Base-by-base conservation (phyloP, 2,329 filamentous ascomycete genomes). In the Parasarocladium wereldwijsianum region DNA sequence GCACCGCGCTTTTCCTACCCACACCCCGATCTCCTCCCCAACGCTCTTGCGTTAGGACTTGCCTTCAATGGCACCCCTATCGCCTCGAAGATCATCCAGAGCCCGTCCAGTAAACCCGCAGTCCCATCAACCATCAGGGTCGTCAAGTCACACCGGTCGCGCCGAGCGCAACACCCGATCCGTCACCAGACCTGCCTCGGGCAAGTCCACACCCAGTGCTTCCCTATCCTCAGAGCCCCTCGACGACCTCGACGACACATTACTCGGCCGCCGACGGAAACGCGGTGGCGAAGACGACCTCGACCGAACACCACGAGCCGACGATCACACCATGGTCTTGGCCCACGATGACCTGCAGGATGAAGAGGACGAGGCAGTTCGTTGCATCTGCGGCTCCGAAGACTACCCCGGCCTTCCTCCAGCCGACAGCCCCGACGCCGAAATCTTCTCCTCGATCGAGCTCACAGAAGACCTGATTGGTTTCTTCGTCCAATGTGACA, bases 401-500 rank as follows among this genome's bases (percentile, higher is more conserved):
- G 90, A 98, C 34, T 96, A 96, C 56, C 90, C 90, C 14, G 90
- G 90, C 32, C 80, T 76, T 44, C 70, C 79, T 34, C 69, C 70
- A 33, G 66, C 70, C 43, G 67, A 76, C 39, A 64, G 69, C 34
- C 62, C 63, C 46, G 62, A 72, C 44, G 51, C 62, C 38, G 63
- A 74, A 43, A 55, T 66, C 50, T 57, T 73, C 57, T 55, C 66
- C 52, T 53, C 64, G 51, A 57, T 74, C 58, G 59, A 75, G 38
- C 64, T 83, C 38, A 72, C 76, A 18, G 85, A 93, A 45, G 87
- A 96, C 40, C 68, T 87, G 40, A 90, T 87, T 25, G 87, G 86
- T 31, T 79, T 96, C 55, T 98, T 94, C 56, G 86, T 98, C 41
- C 87, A 96, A 61, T 98, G 90, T 67, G 90, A 96, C 57, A 66